phyloP scores from a whole-genome alignment of 2,329 filamentous ascomycete genomes.

The Calcarisporium arbuscula region DNA sequence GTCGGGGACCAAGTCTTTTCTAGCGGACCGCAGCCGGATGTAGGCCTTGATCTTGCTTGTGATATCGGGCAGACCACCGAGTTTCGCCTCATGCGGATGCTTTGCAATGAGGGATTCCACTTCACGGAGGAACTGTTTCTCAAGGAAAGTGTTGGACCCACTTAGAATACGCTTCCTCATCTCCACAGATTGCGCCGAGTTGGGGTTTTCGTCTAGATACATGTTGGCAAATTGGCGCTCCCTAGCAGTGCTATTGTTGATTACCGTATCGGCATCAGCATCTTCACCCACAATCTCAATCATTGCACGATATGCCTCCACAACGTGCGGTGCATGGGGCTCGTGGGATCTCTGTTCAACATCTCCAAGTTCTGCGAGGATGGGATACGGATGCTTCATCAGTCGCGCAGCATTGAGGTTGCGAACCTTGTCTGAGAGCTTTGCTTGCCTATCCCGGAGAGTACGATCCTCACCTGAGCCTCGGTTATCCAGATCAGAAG shows the following conservation, averaged over 20 bases:
- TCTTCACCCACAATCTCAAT: slow-evolving; percentile 73
- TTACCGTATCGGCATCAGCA: slow-evolving; percentile 48
- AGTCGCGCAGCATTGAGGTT: slow-evolving; percentile 69
- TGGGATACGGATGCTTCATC: slow-evolving; percentile 59
- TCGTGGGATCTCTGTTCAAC: slow-evolving; percentile 67
- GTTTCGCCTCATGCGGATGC: slow-evolving; percentile 80
- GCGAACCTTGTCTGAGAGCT: slow-evolving; percentile 73
- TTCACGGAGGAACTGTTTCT: slow-evolving; percentile 72
- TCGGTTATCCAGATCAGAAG: slow-evolving; percentile 42
- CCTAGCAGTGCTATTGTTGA: slow-evolving; percentile 58
- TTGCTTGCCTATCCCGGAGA: slow-evolving; percentile 75
- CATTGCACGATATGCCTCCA: slow-evolving; percentile 77
- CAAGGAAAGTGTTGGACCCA: slow-evolving; percentile 73
- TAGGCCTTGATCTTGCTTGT: slow-evolving; percentile 91
- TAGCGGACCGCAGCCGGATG: slow-evolving; percentile 70
- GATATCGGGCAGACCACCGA: slow-evolving; percentile 82
- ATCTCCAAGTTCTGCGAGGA: slow-evolving; percentile 69
- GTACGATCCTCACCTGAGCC: slow-evolving; percentile 62
- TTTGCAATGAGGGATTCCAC: slow-evolving; percentile 73
- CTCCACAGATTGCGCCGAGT: slow-evolving; percentile 55
- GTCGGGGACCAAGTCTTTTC: slow-evolving; percentile 80
- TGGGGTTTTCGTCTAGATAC: slow-evolving; percentile 70
- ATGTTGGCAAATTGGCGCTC: slow-evolving; percentile 70
- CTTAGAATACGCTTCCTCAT: slow-evolving; percentile 75
- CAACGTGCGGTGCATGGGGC: slow-evolving; percentile 65